Evolutionary conservation across 768 basidiomycete genomes (phyloP).

Genomic region (Chalciporus pseudorubinellus): DNA sequence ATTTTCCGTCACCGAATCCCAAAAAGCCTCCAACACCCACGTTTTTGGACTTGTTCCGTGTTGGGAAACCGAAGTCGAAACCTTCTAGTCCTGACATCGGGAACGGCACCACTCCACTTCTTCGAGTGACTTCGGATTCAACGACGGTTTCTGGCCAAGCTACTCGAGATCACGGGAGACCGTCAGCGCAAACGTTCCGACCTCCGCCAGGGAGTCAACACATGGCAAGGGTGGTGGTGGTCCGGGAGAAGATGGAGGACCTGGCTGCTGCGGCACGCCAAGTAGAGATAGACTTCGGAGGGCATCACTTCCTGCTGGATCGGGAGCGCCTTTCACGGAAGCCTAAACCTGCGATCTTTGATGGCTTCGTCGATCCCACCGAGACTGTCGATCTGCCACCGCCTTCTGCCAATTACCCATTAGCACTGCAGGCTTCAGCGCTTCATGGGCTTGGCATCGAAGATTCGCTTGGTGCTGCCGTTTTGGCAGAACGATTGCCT

Average conservation of each 20-base stretch:
- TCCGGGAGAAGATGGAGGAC: slow-evolving; percentile 78
- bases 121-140: slow-evolving; percentile 67
- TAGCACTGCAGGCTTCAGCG: slow-evolving; percentile 74
- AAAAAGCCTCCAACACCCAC: slow-evolving; percentile 47
- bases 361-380: slow-evolving; percentile 77
- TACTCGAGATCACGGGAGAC: slow-evolving; percentile 37
- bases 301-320: slow-evolving; percentile 47
- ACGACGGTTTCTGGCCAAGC: slow-evolving; percentile 46
- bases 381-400: slow-evolving; percentile 79
- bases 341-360: slow-evolving; percentile 37
- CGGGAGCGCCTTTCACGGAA: slow-evolving; percentile 41
- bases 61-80: slow-evolving; percentile 66
- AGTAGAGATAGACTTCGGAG: slow-evolving; percentile 69
- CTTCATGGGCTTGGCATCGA: slow-evolving; percentile 69
- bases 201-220: slow-evolving; percentile 35
- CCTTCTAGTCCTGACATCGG: slow-evolving; percentile 47
- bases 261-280: slow-evolving; percentile 68
- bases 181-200: slow-evolving; percentile 36
- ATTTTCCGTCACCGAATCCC: slow-evolving; percentile 46
- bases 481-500: slow-evolving; percentile 73
- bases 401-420: slow-evolving; percentile 64
- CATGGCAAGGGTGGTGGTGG: slow-evolving; percentile 71
- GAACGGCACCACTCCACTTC: slow-evolving; percentile 42
- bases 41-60: slow-evolving; percentile 71
- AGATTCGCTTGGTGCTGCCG: slow-evolving; percentile 71